Conservation (phyloP, 805 yeast species). For the Debaryomyces tyrocola region DNA sequence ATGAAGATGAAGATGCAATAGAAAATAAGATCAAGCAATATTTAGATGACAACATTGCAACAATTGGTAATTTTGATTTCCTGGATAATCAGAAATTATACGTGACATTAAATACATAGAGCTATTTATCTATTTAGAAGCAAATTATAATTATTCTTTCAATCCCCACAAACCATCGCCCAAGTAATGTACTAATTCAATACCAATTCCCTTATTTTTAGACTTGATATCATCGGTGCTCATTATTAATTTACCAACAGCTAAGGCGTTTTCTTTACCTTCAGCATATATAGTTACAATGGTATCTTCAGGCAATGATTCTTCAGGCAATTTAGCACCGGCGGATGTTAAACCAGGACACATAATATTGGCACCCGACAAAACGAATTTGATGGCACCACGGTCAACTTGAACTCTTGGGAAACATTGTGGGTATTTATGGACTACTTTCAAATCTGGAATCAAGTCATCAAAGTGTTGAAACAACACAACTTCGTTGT, state of each 20-base stretch:
- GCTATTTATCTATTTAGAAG: not conserved
- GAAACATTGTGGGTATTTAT: conserved; percentile 78
- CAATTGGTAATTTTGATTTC: conserved; percentile 19
- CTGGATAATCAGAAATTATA: conserved; percentile 7
- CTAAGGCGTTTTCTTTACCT: conserved; percentile 88
- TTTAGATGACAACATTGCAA: conserved; percentile 29
- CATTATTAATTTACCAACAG: conserved; percentile 86
- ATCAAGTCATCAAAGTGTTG: conserved; percentile 80
- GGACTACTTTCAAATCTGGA: conserved; percentile 75
- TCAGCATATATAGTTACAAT: conserved; percentile 85
- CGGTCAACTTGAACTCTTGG: conserved; percentile 89
- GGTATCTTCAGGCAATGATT: conserved; percentile 62
- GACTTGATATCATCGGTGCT: conserved; percentile 84
- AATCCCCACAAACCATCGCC: conserved; percentile 89
- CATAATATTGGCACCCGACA: conserved; percentile 97
- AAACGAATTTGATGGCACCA: conserved; percentile 92
- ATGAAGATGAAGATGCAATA: conserved; percentile 15
- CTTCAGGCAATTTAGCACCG: conserved; percentile 82
- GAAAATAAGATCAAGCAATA: conserved; percentile 13
- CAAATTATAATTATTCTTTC: conserved; percentile 38
- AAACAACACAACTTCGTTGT: conserved; percentile 70
- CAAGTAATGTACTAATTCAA: conserved; percentile 76
- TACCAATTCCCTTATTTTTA: conserved; percentile 84
- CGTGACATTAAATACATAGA: conserved; percentile 7
- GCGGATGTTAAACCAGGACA: conserved; percentile 90